Evolutionary conservation across 345 rosid genomes (phyloP).

Genomic region (Populus nigra): DNA sequence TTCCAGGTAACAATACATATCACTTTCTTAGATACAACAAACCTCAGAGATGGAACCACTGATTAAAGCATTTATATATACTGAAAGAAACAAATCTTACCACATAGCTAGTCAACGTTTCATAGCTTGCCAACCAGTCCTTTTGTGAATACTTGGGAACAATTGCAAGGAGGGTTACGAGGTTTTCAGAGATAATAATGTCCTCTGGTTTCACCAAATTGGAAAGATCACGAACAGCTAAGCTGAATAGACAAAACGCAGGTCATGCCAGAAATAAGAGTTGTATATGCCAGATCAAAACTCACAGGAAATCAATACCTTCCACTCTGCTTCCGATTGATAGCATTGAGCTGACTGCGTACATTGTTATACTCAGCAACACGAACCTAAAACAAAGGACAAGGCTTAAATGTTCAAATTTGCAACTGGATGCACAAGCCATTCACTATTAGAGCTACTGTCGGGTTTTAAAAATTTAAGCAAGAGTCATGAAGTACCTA

Average conservation of each 20-base stretch:
- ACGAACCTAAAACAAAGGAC: slow-evolving; percentile 64
- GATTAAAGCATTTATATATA: background rate
- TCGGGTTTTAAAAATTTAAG: background rate
- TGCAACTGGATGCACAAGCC: background rate
- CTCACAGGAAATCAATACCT: slow-evolving; percentile 42
- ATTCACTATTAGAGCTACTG: background rate
- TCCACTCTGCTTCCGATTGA: slow-evolving; percentile 95
- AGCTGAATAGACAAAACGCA: slow-evolving; percentile 51
- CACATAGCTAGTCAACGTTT: slow-evolving; percentile 87
- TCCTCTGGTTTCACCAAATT: slow-evolving; percentile 89
- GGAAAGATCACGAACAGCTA: slow-evolving; percentile 99
- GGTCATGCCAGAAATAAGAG: slow-evolving; percentile 18
- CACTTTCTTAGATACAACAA: background rate
- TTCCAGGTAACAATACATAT: background rate
- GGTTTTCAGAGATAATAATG: slow-evolving; percentile 76
- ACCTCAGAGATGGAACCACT: background rate
- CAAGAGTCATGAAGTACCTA: background rate
- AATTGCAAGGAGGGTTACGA: slow-evolving; percentile 78
- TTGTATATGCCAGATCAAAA: background rate
- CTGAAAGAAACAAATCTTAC: slow-evolving; percentile 43
- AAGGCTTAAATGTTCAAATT: background rate
- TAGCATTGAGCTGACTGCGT: slow-evolving; percentile 92
- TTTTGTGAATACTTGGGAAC: slow-evolving; percentile 96
- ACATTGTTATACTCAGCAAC: slow-evolving; percentile 90
- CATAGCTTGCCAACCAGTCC: slow-evolving; percentile 94